Evolutionary conservation across 2,329 filamentous ascomycete species (phyloP).

Genomic region (Hymenoscyphus linearis): DNA sequence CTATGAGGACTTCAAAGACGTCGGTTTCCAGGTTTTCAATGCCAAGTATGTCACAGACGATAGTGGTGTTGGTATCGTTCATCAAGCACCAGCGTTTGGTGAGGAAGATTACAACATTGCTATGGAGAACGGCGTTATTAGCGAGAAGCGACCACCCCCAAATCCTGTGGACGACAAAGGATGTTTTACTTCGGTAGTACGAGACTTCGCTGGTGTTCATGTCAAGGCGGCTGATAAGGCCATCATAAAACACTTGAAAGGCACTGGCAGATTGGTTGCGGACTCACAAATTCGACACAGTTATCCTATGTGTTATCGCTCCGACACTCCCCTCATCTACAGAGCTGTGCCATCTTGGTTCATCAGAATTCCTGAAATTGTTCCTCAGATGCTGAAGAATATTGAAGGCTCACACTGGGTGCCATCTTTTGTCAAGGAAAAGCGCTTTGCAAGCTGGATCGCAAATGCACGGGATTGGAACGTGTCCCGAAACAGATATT

Average conservation of each 20-base stretch:
- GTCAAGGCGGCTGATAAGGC: conserved; percentile 90
- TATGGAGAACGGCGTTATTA: conserved; percentile 70
- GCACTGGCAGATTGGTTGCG: conserved; percentile 68
- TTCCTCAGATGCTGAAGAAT: conserved; percentile 85
- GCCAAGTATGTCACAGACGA: conserved; percentile 84
- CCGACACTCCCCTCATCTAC: conserved; percentile 93
- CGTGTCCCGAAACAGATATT: conserved; percentile 87
- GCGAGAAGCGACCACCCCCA: conserved; percentile 70
- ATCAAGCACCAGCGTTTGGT: conserved; percentile 89
- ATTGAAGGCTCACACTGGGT: conserved; percentile 91
- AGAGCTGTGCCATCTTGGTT: conserved; percentile 93
- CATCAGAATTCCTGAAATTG: conserved; percentile 76
- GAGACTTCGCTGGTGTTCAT: conserved; percentile 78
- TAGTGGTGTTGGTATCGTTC: conserved; percentile 88
- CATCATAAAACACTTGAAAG: conserved; percentile 86
- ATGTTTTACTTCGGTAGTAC: conserved; percentile 69
- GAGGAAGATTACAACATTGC: conserved; percentile 92
- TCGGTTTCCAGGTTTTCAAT: conserved; percentile 75
- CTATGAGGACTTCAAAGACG: conserved; percentile 80
- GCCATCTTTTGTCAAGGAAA: conserved; percentile 83
- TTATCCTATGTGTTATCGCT: conserved; percentile 89
- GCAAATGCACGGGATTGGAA: conserved; percentile 91
- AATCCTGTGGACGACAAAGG: conserved; percentile 86
- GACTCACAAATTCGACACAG: conserved; percentile 87
- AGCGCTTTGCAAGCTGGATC: conserved; percentile 88